These are phyloP conservation scores for Hypholoma fasciculare DNA, from an alignment of 768 basidiomycete genomes.

Conservation along the genomic window DNA sequence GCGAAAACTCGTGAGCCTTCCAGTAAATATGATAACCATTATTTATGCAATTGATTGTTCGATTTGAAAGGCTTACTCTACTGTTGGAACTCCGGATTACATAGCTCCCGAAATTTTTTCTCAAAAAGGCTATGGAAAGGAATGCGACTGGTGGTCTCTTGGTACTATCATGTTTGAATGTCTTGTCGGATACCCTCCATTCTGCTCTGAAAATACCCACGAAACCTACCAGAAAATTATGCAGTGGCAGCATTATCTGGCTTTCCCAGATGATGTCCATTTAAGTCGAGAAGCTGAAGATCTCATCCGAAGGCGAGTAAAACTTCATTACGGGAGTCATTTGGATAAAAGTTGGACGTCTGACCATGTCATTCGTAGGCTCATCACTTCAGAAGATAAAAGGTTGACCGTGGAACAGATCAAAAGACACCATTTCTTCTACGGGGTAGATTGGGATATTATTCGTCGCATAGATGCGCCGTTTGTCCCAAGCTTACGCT, in stretches of 20 bases:
- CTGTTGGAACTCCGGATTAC: slow-evolving; percentile 95
- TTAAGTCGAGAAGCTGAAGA: slow-evolving; percentile 91
- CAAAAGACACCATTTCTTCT: slow-evolving; percentile 90
- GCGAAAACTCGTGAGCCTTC: slow-evolving; percentile 79
- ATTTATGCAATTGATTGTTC: not conserved
- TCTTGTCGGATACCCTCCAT: slow-evolving; percentile 94
- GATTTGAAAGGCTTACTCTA: slow-evolving; percentile 82
- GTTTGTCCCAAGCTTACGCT: slow-evolving; percentile 92
- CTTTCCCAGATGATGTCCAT: slow-evolving; percentile 93
- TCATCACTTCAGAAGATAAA: slow-evolving; percentile 83
- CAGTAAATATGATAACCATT: not conserved
- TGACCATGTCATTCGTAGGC: slow-evolving; percentile 34
- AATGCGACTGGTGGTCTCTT: slow-evolving; percentile 99
- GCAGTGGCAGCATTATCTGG: slow-evolving; percentile 86
- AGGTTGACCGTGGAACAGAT: slow-evolving; percentile 84
- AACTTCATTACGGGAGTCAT: not conserved
- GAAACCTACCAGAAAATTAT: slow-evolving; percentile 99
- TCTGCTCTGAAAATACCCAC: slow-evolving; percentile 93
- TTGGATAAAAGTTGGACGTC: not conserved
- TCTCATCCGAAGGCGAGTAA: slow-evolving; percentile 71
- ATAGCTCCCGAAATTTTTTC: slow-evolving; percentile 97
- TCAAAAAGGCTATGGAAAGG: slow-evolving; percentile 96
- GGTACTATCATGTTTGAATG: slow-evolving; percentile 99
- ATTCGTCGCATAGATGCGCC: slow-evolving; percentile 92
- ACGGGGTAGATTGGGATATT: slow-evolving; percentile 90